Conservation (phyloP, 1,139 yeast genomes). For the Casaregolazyma lundiana region DNA sequence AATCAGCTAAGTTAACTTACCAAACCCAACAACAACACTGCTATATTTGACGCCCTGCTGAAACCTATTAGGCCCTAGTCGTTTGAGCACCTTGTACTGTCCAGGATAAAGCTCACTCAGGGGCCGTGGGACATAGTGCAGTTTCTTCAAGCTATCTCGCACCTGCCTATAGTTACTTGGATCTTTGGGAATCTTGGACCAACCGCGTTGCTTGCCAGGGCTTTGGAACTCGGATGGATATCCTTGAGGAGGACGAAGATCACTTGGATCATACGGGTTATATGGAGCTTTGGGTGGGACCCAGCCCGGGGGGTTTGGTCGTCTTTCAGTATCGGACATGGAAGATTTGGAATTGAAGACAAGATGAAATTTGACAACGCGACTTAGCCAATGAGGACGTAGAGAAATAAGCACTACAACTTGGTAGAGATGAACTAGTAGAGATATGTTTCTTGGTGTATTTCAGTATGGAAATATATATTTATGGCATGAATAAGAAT, state of each 20-base stretch:
- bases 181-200: conserved; percentile 60
- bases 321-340: conserved; percentile 37
- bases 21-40: conserved; percentile 23
- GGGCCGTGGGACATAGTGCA: conserved; percentile 79
- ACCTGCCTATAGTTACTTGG: conserved; percentile 68
- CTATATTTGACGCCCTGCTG: conserved; percentile 40
- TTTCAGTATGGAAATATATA: too few species aligned
- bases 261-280: conserved; percentile 79
- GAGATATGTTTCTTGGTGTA: not conserved
- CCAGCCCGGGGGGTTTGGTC: conserved; percentile 84
- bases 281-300: conserved; percentile 77
- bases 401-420: not conserved
- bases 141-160: conserved; percentile 64
- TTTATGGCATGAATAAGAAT: too few species aligned
- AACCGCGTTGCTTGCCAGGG: conserved; percentile 37
- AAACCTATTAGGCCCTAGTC: conserved; percentile 52
- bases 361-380: not conserved
- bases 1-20: conserved; percentile 10
- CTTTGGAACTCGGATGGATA: conserved; percentile 68
- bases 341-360: conserved; percentile 16
- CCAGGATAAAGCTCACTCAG: conserved; percentile 71
- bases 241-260: conserved; percentile 73
- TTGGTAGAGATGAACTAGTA: not conserved
- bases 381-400: not conserved
- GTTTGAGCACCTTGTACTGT: conserved; percentile 65